Conservation (phyloP, 768 basidiomycete genomes). For the Chalciporus piperatus region DNA sequence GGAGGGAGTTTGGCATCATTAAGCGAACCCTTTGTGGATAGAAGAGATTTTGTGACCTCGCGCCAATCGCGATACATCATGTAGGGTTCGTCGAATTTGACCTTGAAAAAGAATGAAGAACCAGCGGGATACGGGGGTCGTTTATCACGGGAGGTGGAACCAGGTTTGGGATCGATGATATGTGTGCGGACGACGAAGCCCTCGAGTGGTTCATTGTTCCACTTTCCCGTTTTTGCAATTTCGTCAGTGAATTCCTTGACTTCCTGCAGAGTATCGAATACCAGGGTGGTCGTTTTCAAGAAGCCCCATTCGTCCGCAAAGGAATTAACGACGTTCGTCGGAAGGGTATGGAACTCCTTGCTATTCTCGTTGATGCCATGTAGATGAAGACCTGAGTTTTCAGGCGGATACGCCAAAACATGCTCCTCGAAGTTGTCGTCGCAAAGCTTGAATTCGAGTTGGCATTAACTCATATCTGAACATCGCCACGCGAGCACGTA, state of each 20-base stretch:
- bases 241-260: conserved; percentile 73
- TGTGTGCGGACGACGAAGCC: conserved; percentile 91
- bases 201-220: conserved; percentile 84
- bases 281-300: conserved; percentile 65
- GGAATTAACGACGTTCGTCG: conserved; percentile 60
- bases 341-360: conserved; percentile 66
- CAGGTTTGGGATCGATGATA: conserved; percentile 45
- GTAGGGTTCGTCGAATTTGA: conserved; percentile 99
- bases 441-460: conserved; percentile 55
- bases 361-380: conserved; percentile 84
- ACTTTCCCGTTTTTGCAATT: conserved; percentile 64
- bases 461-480: no score
- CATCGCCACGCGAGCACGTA: no score
- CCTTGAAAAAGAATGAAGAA: conserved; percentile 95
- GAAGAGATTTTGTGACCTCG: conserved; percentile 80
- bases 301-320: conserved; percentile 94
- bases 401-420: conserved; percentile 77
- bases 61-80: conserved; percentile 99
- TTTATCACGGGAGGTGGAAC: conserved; percentile 24
- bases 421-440: conserved; percentile 98
- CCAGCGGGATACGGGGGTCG: conserved; percentile 70
- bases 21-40: conserved; percentile 38
- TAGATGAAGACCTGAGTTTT: conserved; percentile 88
- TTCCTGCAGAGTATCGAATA: conserved; percentile 55
- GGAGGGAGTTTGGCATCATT: conserved; percentile 47